phyloP scores from a whole-genome alignment of 1,284 basidiomycete species.

The Entoloma clypeatum region DNA sequence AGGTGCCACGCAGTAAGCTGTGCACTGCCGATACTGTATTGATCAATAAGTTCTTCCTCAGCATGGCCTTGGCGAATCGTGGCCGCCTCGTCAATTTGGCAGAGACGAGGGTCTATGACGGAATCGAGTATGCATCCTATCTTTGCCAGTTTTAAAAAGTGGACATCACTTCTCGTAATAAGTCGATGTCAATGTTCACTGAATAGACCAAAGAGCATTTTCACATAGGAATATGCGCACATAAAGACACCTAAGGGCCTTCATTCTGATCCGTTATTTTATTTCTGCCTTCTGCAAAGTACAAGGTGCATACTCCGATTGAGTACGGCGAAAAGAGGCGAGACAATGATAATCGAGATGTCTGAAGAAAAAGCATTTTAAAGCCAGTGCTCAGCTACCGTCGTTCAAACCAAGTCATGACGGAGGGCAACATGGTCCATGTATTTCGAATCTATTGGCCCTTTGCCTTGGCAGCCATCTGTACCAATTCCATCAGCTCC shows the following conservation, averaged over 20 bases:
- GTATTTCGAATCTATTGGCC: slow-evolving; percentile 13
- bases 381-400: background rate
- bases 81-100: slow-evolving; percentile 64
- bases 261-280: too few relatives aligned
- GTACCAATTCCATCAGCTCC: slow-evolving; percentile 1
- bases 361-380: background rate
- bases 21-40: too few relatives aligned
- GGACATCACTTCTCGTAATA: too few relatives aligned
- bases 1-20: too few relatives aligned
- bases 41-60: slow-evolving; percentile 73
- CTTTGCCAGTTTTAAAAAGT: too few relatives aligned
- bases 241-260: too few relatives aligned
- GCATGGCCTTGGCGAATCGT: slow-evolving; percentile 58
- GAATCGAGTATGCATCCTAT: too few relatives aligned
- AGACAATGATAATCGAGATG: background rate
- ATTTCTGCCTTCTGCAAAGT: too few relatives aligned
- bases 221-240: too few relatives aligned
- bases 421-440: background rate
- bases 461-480: slow-evolving; percentile 56
- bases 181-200: too few relatives aligned
- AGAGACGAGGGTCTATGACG: slow-evolving; percentile 63
- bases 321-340: background rate
- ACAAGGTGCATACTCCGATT: background rate
- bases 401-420: background rate
- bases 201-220: too few relatives aligned